Percentiles rank a stretch among this genome's conserved stretches.
phyloP scores from a whole-genome alignment of 306 rosid genomes.

The Abrus pulchellus region DNA sequence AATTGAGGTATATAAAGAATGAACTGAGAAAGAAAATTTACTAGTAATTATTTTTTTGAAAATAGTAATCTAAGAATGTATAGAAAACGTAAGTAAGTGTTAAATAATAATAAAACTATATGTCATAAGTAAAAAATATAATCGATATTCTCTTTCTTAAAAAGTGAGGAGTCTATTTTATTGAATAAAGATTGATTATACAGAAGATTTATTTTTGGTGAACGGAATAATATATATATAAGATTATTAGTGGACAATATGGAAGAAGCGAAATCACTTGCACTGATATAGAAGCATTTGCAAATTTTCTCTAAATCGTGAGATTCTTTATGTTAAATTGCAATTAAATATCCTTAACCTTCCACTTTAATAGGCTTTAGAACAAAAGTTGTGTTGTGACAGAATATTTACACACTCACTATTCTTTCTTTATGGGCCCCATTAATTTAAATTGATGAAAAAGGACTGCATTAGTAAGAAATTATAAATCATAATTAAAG shows the following conservation, averaged over 20 bases:
- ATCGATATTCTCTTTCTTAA: no score
- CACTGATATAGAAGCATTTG: neutral
- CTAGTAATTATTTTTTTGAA: no score
- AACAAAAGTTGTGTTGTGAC: slow-evolving; percentile 16
- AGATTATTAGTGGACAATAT: neutral
- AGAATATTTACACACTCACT: neutral
- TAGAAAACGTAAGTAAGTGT: no score
- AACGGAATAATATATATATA: no score
- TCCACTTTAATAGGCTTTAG: slow-evolving; percentile 4
- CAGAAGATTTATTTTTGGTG: no score
- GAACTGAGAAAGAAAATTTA: no score
- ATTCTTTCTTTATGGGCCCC: slow-evolving; percentile 18
- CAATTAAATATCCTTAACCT: neutral
- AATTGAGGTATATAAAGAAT: neutral
- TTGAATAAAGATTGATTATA: no score
- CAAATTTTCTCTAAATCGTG: neutral
- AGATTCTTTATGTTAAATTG: neutral
- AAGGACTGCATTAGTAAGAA: neutral
- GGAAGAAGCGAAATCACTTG: neutral
- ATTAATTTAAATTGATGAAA: neutral
- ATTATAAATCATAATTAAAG: neutral
- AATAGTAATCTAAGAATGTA: no score
- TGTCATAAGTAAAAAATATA: no score
- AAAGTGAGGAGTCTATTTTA: no score
- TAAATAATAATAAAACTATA: no score